Percentiles rank a stretch among this genome's conserved stretches.
phyloP scores from a whole-genome alignment of 2,329 filamentous ascomycete genomes.

The Diaporthe citrichinensis region DNA sequence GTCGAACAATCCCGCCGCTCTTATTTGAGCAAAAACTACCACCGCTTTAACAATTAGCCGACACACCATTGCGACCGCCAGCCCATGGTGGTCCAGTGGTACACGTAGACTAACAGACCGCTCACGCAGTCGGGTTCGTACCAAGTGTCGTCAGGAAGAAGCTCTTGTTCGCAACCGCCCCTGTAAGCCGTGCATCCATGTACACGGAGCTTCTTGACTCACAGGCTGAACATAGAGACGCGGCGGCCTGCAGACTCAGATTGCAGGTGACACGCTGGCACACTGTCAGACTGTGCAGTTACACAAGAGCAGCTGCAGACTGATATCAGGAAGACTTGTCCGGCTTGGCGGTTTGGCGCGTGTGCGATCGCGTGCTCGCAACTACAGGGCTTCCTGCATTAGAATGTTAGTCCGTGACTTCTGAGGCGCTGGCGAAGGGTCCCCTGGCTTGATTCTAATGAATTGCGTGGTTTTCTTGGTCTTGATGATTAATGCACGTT shows the following conservation, averaged over 20 bases:
- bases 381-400: no score
- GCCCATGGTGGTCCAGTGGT: neutral
- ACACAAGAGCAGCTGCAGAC: neutral
- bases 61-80: neutral
- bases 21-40: neutral
- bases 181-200: slow-evolving; percentile 10
- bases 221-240: neutral
- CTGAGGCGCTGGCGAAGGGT: no score
- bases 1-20: neutral
- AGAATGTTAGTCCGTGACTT: no score
- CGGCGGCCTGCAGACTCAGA: neutral
- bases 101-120: neutral
- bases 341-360: neutral
- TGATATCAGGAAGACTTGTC: slow-evolving; percentile 2
- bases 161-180: slow-evolving; percentile 33
- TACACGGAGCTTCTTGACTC: neutral
- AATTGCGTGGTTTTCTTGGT: no score
- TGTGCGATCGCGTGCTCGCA: slow-evolving; percentile 22
- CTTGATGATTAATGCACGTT: no score
- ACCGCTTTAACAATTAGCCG: slow-evolving; percentile 5
- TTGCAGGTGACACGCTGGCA: neutral
- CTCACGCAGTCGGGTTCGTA: neutral
- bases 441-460: no score
- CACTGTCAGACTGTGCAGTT: neutral
- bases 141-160: slow-evolving; percentile 21